Percentiles rank a stretch among this genome's conserved stretches.
Conservation (phyloP, 306 rosid genomes). For the Lithocarpus polystachyus region DNA sequence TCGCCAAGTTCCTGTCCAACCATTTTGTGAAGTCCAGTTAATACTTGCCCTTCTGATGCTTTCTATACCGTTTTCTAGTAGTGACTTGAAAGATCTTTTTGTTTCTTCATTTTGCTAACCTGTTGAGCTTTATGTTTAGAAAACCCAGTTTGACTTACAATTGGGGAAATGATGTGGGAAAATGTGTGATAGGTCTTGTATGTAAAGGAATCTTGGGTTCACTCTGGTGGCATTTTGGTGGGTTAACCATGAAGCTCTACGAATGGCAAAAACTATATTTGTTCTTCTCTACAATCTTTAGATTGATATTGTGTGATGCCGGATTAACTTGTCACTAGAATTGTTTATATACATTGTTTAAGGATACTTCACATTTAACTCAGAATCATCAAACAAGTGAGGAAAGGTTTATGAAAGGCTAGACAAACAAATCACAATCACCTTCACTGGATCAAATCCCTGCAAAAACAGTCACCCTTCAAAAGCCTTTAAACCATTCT, state of each 20-base stretch:
- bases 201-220: background rate
- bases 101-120: background rate
- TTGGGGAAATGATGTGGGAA: background rate
- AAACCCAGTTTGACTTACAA: background rate
- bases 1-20: background rate
- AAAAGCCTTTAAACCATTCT: too few species aligned
- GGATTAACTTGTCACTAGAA: background rate
- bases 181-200: background rate
- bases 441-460: too few species aligned
- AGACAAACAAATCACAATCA: too few species aligned
- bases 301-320: background rate
- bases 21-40: conserved; percentile 3
- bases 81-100: background rate
- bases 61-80: background rate
- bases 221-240: background rate
- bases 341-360: background rate
- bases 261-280: background rate
- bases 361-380: background rate
- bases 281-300: background rate
- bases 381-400: too few species aligned
- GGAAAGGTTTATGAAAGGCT: too few species aligned
- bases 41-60: background rate
- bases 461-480: too few species aligned
- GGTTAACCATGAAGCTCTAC: background rate
- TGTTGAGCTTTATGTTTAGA: background rate